Evolutionary conservation across 2,329 filamentous ascomycete genomes (phyloP).

Genomic region (Drechslerella coelobrocha): DNA sequence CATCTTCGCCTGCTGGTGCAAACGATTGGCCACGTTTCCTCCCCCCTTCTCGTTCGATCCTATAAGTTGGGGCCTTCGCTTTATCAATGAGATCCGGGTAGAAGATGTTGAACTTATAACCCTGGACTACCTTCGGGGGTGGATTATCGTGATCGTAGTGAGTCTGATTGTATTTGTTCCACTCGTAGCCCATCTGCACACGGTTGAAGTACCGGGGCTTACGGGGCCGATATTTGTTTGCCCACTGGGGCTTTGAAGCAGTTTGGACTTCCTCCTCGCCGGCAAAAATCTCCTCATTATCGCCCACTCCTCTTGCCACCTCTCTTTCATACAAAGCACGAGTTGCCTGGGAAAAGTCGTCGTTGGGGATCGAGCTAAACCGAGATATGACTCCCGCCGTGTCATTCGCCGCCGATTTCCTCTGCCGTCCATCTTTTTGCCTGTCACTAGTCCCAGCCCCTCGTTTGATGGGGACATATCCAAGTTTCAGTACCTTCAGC

Average conservation of each 20-base stretch:
- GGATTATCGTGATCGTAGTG: conserved; percentile 99
- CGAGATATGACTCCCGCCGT: conserved; percentile 62
- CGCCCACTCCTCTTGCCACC: conserved; percentile 84
- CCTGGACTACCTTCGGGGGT: conserved; percentile 95
- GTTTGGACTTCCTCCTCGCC: conserved; percentile 79
- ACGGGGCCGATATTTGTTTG: conserved; percentile 81
- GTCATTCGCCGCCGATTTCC: conserved; percentile 49
- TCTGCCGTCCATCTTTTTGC: conserved; percentile 56
- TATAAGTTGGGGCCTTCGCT: conserved; percentile 90
- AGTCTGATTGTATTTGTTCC: conserved; percentile 99
- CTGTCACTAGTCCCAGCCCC: conserved; percentile 58
- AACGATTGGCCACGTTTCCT: conserved; percentile 88
- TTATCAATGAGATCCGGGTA: conserved; percentile 97
- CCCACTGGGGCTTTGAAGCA: conserved; percentile 74
- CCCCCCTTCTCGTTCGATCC: conserved; percentile 91
- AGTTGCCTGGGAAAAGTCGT: conserved; percentile 85
- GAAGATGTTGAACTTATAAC: conserved; percentile 99
- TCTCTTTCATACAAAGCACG: conserved; percentile 91
- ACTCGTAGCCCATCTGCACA: conserved; percentile 98
- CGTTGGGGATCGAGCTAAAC: conserved; percentile 72
- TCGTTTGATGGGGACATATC: conserved; percentile 69
- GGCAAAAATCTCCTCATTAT: conserved; percentile 95
- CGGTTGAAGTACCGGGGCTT: conserved; percentile 98
- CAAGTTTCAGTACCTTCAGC: conserved; percentile 68
- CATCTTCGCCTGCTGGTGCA: conserved; percentile 90